Conservation (phyloP, 176 grass and related monocot genomes). For the Puccinellia tenuiflora region DNA sequence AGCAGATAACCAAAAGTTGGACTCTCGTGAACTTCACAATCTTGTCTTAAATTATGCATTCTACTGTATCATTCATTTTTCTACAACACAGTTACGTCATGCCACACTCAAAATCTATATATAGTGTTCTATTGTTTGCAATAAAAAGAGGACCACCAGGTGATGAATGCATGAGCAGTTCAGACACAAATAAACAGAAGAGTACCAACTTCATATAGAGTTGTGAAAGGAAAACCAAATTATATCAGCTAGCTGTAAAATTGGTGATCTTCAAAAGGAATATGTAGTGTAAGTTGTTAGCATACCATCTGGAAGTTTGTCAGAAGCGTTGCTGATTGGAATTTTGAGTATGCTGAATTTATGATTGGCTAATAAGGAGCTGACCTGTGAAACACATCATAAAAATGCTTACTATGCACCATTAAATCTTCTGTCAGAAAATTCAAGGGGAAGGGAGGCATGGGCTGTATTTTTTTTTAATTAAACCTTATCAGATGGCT, state of each 20-base stretch:
- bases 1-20: neutral
- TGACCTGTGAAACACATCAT: constrained; percentile 53
- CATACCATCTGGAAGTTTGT: constrained; percentile 64
- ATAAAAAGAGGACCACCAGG: neutral
- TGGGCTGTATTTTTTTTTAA: neutral
- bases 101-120: neutral
- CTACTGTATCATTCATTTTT: neutral
- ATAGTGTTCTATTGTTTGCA: neutral
- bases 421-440: neutral
- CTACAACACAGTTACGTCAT: neutral
- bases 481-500: constrained; percentile 66
- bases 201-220: neutral
- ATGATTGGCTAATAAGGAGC: constrained; percentile 42
- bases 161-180: neutral
- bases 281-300: neutral
- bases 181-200: neutral
- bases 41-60: neutral
- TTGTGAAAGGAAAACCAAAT: neutral
- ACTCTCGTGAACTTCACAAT: neutral
- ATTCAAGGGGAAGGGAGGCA: neutral
- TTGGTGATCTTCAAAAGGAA: neutral
- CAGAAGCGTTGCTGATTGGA: constrained; percentile 50
- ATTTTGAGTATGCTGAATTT: constrained; percentile 67
- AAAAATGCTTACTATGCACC: constrained; percentile 1
- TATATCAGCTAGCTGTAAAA: neutral